Conservation (phyloP, 1,139 yeast species). For the Pichia kudriavzevii region DNA sequence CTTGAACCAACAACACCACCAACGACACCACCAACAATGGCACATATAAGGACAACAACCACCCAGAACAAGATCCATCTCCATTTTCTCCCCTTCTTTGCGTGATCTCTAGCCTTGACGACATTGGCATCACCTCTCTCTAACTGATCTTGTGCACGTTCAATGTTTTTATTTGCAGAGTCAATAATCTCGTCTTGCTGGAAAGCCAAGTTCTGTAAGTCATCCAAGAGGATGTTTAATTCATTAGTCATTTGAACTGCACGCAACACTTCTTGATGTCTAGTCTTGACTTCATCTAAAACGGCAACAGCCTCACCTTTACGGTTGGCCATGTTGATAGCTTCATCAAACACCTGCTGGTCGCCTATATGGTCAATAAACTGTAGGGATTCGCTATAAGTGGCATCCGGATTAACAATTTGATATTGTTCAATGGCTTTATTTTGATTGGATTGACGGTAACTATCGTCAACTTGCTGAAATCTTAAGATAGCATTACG, state of each 20-base stretch:
- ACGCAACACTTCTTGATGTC: slow-evolving; percentile 93
- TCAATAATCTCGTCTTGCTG: slow-evolving; percentile 90
- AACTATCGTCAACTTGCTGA: slow-evolving; percentile 79
- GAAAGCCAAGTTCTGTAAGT: slow-evolving; percentile 93
- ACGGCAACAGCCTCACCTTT: slow-evolving; percentile 97
- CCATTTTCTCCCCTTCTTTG: slow-evolving; percentile 87
- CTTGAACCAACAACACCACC: slow-evolving; percentile 34
- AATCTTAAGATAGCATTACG: slow-evolving; percentile 80
- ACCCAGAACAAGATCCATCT: slow-evolving; percentile 81
- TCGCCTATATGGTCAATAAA: slow-evolving; percentile 55
- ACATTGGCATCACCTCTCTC: slow-evolving; percentile 96
- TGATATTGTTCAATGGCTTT: slow-evolving; percentile 92
- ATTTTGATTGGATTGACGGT: slow-evolving; percentile 73
- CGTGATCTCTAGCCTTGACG: slow-evolving; percentile 79
- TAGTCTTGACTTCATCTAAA: slow-evolving; percentile 87
- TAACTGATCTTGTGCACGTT: slow-evolving; percentile 78
- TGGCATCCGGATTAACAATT: slow-evolving; percentile 89
- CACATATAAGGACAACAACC: slow-evolving; percentile 48
- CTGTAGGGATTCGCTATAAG: slow-evolving; percentile 81
- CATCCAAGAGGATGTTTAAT: slow-evolving; percentile 87
- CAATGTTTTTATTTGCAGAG: slow-evolving; percentile 75
- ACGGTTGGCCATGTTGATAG: slow-evolving; percentile 74
- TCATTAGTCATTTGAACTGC: slow-evolving; percentile 95
- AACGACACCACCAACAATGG: slow-evolving; percentile 64
- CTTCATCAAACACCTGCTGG: slow-evolving; percentile 91